Conservation (phyloP, 139 green algal genomes). For the Coelastrella sp. region DNA sequence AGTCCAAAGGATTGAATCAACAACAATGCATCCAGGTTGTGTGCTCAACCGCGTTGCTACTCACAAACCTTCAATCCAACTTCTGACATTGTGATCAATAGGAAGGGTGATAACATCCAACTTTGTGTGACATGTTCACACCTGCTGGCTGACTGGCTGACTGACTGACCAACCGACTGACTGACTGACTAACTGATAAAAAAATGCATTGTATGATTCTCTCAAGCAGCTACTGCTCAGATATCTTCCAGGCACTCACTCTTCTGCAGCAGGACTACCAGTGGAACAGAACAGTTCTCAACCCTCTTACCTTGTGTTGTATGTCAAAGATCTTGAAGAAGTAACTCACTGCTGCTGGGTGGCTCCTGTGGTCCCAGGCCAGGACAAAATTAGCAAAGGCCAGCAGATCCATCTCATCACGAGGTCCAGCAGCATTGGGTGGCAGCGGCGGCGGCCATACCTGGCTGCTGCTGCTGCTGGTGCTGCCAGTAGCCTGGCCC, state of each 20-base stretch:
- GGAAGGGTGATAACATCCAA: no score
- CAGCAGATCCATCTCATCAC: slow-evolving; percentile 75
- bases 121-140: no score
- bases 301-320: slow-evolving; percentile 55
- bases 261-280: no score
- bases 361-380: slow-evolving; percentile 75
- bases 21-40: background rate
- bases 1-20: background rate
- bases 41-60: no score
- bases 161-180: no score
- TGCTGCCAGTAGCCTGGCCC: background rate
- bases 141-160: no score
- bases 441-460: slow-evolving; percentile 27
- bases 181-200: no score
- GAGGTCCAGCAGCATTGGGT: slow-evolving; percentile 7
- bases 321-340: slow-evolving; percentile 84
- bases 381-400: slow-evolving; percentile 81
- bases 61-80: no score
- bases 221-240: no score
- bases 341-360: slow-evolving; percentile 68
- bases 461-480: slow-evolving; percentile 5
- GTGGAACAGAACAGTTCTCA: background rate
- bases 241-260: no score
- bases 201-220: no score
- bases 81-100: no score